Percentiles rank a stretch among this genome's conserved stretches.
Evolutionary conservation across 2,329 filamentous ascomycete species (phyloP).

Genomic region (Colletotrichum sp.): DNA sequence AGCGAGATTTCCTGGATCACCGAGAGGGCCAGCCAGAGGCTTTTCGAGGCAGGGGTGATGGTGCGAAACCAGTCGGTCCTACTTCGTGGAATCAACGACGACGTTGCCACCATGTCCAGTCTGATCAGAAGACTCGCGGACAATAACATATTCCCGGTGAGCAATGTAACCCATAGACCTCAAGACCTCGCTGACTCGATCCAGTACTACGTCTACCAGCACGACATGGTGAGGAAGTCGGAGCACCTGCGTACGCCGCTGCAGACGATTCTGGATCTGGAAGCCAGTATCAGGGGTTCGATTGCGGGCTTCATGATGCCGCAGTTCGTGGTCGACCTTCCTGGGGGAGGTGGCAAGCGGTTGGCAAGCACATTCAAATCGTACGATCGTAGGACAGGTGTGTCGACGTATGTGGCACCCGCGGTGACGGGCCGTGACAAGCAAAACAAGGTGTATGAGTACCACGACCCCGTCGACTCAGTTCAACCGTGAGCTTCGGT

Average conservation of each 20-base stretch:
- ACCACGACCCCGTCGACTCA: constrained; percentile 56
- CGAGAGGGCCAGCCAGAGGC: constrained; percentile 49
- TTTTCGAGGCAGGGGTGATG: constrained; percentile 56
- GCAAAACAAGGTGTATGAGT: constrained; percentile 56
- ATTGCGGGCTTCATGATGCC: constrained; percentile 69
- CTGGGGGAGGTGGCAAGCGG: constrained; percentile 67
- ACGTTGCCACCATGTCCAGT: constrained; percentile 53
- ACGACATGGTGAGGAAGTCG: constrained; percentile 64
- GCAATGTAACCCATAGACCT: too few relatives aligned
- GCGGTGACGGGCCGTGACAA: constrained; percentile 51
- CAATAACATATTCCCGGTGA: constrained; percentile 61
- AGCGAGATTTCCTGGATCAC: constrained; percentile 67
- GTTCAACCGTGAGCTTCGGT: not conserved
- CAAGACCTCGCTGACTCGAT: not conserved
- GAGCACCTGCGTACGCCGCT: constrained; percentile 69
- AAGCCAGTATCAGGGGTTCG: constrained; percentile 61
- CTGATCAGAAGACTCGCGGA: constrained; percentile 60
- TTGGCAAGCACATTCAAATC: constrained; percentile 56
- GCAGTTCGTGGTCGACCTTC: constrained; percentile 67
- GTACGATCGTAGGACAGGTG: constrained; percentile 58
- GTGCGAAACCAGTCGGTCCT: constrained; percentile 65
- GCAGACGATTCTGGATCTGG: constrained; percentile 61
- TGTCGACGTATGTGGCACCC: constrained; percentile 61
- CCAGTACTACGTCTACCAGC: constrained; percentile 71
- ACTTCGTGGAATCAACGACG: constrained; percentile 64